Conservation (phyloP, 371 early-diverging fungal species). For the Saksenaea oblongispora region DNA sequence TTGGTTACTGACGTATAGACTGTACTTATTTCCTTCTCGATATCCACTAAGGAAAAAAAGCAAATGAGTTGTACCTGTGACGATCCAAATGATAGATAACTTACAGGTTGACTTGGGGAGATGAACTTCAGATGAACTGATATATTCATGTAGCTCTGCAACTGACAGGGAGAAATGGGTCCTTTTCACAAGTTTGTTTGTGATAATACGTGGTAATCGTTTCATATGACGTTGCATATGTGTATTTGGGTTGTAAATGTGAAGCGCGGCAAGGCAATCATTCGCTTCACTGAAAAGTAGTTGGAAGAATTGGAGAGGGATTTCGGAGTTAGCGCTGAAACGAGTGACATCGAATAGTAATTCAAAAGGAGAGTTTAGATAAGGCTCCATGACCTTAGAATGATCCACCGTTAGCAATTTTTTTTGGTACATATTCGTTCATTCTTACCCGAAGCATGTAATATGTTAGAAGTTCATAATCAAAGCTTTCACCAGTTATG, state of each 20-base stretch:
- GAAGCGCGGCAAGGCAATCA: constrained; percentile 42
- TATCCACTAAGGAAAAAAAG: constrained; percentile 42
- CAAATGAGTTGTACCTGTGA: constrained; percentile 11
- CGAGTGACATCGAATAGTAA: constrained; percentile 78
- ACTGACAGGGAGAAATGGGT: constrained; percentile 57
- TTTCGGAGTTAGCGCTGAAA: constrained; percentile 72
- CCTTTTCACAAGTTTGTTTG: constrained; percentile 56
- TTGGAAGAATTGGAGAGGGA: constrained; percentile 69
- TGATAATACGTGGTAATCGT: constrained; percentile 44
- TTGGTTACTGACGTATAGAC: constrained; percentile 59
- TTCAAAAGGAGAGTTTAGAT: constrained; percentile 65
- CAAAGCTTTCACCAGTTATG: constrained; percentile 65
- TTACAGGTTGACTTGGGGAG: constrained; percentile 73
- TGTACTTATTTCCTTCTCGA: constrained; percentile 63
- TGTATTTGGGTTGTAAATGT: constrained; percentile 68
- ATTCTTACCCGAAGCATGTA: constrained; percentile 61
- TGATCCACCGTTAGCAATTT: not conserved
- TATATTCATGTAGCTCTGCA: constrained; percentile 62
- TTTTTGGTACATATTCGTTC: not conserved
- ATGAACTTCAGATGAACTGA: constrained; percentile 64
- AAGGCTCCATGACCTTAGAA: constrained; percentile 53
- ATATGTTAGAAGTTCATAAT: constrained; percentile 75
- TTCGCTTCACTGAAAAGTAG: constrained; percentile 63
- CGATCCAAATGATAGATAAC: not conserved
- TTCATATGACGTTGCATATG: constrained; percentile 53